Evolutionary conservation across 2,329 filamentous ascomycete genomes (phyloP).

Genomic region (Albophoma yamanashiensis): DNA sequence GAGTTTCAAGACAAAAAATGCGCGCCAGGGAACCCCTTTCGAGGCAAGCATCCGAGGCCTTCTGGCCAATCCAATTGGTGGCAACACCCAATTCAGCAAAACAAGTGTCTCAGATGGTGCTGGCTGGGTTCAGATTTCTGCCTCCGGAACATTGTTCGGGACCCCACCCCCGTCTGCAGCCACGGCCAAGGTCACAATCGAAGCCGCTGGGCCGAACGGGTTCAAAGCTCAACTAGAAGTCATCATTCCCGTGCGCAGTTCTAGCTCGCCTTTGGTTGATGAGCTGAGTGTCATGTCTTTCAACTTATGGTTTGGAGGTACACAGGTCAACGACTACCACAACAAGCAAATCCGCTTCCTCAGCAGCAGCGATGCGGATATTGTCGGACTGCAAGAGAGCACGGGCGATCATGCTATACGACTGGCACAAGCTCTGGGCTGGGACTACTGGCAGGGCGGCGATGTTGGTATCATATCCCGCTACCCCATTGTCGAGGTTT

Average conservation of each 20-base stretch:
- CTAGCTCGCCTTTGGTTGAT: slow-evolving; percentile 14
- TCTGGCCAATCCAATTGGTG: slow-evolving; percentile 10
- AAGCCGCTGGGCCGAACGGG: slow-evolving; percentile 12
- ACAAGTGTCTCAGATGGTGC: slow-evolving; percentile 6
- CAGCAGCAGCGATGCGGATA: slow-evolving; percentile 16
- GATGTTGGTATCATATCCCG: slow-evolving; percentile 23
- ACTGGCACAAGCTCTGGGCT: slow-evolving; percentile 25
- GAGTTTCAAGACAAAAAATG: slow-evolving; percentile 19
- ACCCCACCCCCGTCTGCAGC: slow-evolving; percentile 10
- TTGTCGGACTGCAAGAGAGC: slow-evolving; percentile 27
- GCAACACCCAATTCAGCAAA: slow-evolving; percentile 12
- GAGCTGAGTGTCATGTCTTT: slow-evolving; percentile 20
- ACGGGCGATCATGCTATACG: slow-evolving; percentile 16
- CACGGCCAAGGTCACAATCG: slow-evolving; percentile 9
- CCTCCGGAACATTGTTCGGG: slow-evolving; percentile 20
- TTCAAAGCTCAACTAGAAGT: slow-evolving; percentile 12
- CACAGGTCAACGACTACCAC: slow-evolving; percentile 23
- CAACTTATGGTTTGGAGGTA: slow-evolving; percentile 28
- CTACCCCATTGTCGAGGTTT: slow-evolving; percentile 22
- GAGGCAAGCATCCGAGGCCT: slow-evolving; percentile 19
- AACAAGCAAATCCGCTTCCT: slow-evolving; percentile 27
- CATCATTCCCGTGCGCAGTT: slow-evolving; percentile 16
- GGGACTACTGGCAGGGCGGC: slow-evolving; percentile 21
- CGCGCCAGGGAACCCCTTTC: slow-evolving; percentile 18
- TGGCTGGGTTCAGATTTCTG: slow-evolving; percentile 18